These are phyloP conservation scores for Pseudogymnoascus sp. DNA, from an alignment of 2,329 filamentous ascomycete genomes.

Conservation along the genomic window DNA sequence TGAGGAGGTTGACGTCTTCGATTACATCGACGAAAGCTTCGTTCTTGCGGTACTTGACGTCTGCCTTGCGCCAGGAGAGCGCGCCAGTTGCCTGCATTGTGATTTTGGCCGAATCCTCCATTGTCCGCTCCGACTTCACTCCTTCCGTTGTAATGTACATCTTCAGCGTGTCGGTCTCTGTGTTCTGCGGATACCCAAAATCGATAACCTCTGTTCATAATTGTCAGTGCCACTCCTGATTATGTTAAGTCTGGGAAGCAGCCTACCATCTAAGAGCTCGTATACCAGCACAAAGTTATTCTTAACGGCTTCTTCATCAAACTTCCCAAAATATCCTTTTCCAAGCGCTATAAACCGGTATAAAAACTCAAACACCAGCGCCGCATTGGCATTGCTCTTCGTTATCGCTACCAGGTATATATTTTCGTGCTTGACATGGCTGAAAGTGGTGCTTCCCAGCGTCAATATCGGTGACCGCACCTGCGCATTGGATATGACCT, in stretches of 20 bases:
- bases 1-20: constrained; percentile 95
- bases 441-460: constrained; percentile 94
- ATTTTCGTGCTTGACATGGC: constrained; percentile 99
- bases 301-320: constrained; percentile 98
- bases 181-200: constrained; percentile 98
- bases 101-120: constrained; percentile 92
- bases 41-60: constrained; percentile 99
- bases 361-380: constrained; percentile 94
- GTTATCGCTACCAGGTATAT: constrained; percentile 97
- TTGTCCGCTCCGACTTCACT: constrained; percentile 79
- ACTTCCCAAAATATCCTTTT: constrained; percentile 95
- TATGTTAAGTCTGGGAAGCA: not conserved
- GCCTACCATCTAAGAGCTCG: constrained; percentile 81
- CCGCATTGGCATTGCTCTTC: constrained; percentile 98
- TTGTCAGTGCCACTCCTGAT: not conserved
- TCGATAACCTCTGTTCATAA: constrained; percentile 75
- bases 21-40: constrained; percentile 99
- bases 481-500: constrained; percentile 96
- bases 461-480: constrained; percentile 96
- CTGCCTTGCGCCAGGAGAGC: constrained; percentile 90
- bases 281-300: constrained; percentile 99
- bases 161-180: constrained; percentile 95
- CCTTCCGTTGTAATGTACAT: constrained; percentile 99
- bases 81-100: constrained; percentile 99
- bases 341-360: constrained; percentile 86